These are phyloP conservation scores for Metarhizium guizhouense DNA, from an alignment of 2,329 filamentous ascomycete species.

Conservation along the genomic window DNA sequence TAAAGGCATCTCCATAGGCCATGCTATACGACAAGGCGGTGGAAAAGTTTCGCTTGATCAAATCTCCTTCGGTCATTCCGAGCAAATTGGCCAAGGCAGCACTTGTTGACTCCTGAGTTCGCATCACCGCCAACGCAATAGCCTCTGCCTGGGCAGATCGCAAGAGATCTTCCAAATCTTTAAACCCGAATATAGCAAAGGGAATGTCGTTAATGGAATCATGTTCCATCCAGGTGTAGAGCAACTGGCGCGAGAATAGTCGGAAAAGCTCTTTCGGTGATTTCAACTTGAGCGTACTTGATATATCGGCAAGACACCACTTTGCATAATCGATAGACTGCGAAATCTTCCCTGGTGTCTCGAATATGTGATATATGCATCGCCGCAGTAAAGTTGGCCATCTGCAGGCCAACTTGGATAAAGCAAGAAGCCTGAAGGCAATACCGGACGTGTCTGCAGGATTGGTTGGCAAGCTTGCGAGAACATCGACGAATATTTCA, in stretches of 20 bases:
- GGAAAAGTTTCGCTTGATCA: constrained; percentile 63
- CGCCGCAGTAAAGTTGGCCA: constrained; percentile 83
- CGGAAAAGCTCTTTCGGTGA: constrained; percentile 65
- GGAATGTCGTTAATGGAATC: constrained; percentile 65
- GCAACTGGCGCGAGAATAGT: constrained; percentile 78
- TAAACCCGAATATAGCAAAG: constrained; percentile 76
- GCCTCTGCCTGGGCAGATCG: constrained; percentile 66
- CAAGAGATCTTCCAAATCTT: constrained; percentile 58
- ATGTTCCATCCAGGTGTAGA: constrained; percentile 80
- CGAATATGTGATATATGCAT: constrained; percentile 90
- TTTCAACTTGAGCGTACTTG: constrained; percentile 53
- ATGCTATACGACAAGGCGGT: constrained; percentile 79
- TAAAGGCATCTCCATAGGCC: constrained; percentile 40
- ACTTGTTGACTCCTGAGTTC: constrained; percentile 57
- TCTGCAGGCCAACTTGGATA: constrained; percentile 66
- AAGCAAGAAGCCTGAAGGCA: constrained; percentile 67
- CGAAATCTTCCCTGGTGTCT: constrained; percentile 68
- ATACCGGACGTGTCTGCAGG: constrained; percentile 70
- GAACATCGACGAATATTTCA: constrained; percentile 72
- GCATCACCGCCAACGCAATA: constrained; percentile 74
- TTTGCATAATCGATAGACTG: constrained; percentile 61
- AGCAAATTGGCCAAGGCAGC: constrained; percentile 51
- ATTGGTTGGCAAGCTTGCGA: constrained; percentile 69
- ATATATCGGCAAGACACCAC: constrained; percentile 59
- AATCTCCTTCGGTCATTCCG: constrained; percentile 39